Evolutionary conservation across 305 asterid species (phyloP).

Genomic region (Fraxinus dipetala): DNA sequence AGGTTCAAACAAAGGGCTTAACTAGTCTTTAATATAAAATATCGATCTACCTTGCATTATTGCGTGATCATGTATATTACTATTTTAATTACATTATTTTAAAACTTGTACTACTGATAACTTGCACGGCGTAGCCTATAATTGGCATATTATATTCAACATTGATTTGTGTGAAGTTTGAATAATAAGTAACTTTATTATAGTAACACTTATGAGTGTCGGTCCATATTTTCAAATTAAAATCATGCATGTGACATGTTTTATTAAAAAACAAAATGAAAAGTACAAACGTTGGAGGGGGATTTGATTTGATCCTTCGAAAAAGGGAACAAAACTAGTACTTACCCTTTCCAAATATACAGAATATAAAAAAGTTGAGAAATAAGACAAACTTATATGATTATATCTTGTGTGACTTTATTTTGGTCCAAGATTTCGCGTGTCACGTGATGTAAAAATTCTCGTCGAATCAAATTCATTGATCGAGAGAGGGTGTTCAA

Average conservation of each 20-base stretch:
- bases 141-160: not conserved
- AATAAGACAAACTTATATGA: not conserved
- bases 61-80: not conserved
- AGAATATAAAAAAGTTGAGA: not conserved
- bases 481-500: not conserved
- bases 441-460: not conserved
- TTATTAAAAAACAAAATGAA: too few species aligned
- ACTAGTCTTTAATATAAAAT: not conserved
- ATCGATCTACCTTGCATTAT: not conserved
- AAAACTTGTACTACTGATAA: not conserved
- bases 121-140: not conserved
- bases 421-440: not conserved
- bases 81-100: not conserved
- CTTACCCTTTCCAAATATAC: not conserved
- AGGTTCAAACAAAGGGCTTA: too few species aligned
- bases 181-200: not conserved
- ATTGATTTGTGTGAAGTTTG: not conserved
- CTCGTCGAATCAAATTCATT: not conserved
- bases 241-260: not conserved
- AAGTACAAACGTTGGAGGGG: not conserved
- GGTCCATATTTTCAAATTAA: not conserved
- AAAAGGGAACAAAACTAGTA: not conserved
- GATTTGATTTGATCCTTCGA: not conserved
- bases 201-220: not conserved
- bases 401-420: not conserved